Conservation (phyloP, 2,329 filamentous ascomycete species). For the Pseudocercospora crystallina region DNA sequence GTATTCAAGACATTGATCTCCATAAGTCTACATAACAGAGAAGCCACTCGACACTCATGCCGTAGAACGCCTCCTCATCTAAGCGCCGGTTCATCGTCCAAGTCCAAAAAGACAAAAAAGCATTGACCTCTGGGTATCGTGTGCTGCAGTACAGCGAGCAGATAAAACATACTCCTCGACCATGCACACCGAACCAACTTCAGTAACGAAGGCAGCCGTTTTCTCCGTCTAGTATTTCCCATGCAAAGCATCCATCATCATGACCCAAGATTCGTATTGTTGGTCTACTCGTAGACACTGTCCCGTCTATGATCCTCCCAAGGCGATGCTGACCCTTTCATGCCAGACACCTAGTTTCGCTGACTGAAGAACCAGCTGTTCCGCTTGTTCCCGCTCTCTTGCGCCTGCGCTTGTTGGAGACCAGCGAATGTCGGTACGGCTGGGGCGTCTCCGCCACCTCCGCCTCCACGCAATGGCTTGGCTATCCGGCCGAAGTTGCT, state of each 20-base stretch:
- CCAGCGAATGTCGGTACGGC: conserved; percentile 45
- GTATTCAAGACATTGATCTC: too few relatives aligned
- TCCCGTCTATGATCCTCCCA: conserved; percentile 2
- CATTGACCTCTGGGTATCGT: conserved; percentile 11
- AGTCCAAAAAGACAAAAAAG: conserved; percentile 6
- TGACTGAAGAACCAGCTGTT: conserved; percentile 75
- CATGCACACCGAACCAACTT: conserved; percentile 5
- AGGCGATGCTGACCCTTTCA: background rate
- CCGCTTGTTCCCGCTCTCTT: conserved; percentile 55
- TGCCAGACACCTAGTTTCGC: conserved; percentile 20
- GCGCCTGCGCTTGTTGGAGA: conserved; percentile 34
- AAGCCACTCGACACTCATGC: too few relatives aligned
- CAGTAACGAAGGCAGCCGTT: conserved; percentile 9
- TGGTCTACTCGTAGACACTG: background rate
- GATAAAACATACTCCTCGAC: conserved; percentile 6
- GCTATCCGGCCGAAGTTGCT: conserved; percentile 71
- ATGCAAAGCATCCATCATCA: background rate
- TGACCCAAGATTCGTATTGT: background rate
- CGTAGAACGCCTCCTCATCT: too few relatives aligned
- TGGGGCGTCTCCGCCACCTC: conserved; percentile 41
- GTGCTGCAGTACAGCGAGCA: conserved; percentile 5
- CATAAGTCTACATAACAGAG: too few relatives aligned
- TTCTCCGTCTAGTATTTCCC: background rate
- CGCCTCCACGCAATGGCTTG: conserved; percentile 62
- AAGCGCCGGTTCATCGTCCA: too few relatives aligned